phyloP scores from a whole-genome alignment of 2,329 filamentous ascomycete species.

The Fusarium sp. region DNA sequence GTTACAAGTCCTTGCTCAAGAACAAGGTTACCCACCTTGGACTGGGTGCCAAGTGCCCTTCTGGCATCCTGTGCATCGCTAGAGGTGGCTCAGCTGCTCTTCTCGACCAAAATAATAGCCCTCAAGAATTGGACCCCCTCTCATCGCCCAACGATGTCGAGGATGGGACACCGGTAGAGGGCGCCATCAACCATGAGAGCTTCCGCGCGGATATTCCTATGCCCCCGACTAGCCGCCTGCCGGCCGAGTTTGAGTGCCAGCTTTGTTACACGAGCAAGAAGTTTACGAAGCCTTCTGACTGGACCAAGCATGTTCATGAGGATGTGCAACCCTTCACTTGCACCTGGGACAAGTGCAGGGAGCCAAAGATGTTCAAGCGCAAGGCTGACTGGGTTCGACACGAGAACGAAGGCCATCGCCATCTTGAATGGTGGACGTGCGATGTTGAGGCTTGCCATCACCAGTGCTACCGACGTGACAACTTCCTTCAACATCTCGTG shows the following conservation, averaged over 20 bases:
- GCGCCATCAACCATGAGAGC: conserved; percentile 75
- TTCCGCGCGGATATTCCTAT: conserved; percentile 86
- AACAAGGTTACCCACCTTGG: conserved; percentile 77
- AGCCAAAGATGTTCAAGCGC: conserved; percentile 92
- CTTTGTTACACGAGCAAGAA: conserved; percentile 88
- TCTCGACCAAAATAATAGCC: conserved; percentile 70
- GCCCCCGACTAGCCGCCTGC: conserved; percentile 81
- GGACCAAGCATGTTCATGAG: conserved; percentile 96
- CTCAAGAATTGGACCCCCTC: conserved; percentile 69
- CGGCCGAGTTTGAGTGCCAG: conserved; percentile 90
- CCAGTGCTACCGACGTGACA: conserved; percentile 87
- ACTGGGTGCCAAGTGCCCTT: conserved; percentile 71
- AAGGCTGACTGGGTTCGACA: conserved; percentile 97
- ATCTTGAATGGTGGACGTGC: conserved; percentile 92
- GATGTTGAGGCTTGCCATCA: conserved; percentile 84
- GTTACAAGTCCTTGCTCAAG: conserved; percentile 82
- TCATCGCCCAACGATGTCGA: conserved; percentile 68
- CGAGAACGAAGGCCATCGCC: conserved; percentile 90
- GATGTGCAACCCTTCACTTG: conserved; percentile 95
- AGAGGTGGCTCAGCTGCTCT: conserved; percentile 74
- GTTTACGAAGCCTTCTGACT: conserved; percentile 92
- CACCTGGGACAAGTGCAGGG: conserved; percentile 84
- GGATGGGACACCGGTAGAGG: conserved; percentile 76
- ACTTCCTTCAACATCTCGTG: conserved; percentile 92
- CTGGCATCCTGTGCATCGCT: conserved; percentile 72